These are phyloP conservation scores for Penicillium sumatraense DNA, from an alignment of 2,329 filamentous ascomycete species.

Conservation along the genomic window DNA sequence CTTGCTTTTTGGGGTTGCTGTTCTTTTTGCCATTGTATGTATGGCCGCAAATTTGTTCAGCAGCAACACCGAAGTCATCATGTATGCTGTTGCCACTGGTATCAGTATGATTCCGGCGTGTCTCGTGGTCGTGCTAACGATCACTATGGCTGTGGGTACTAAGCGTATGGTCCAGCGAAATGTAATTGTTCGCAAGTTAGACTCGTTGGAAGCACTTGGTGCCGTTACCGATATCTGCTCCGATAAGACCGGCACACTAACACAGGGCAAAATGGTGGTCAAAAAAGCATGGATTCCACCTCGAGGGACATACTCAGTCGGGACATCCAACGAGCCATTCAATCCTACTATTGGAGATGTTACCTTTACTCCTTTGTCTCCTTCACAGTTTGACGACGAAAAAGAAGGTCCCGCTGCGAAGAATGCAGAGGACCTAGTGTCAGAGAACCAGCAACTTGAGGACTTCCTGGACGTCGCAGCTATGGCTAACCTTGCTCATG, in stretches of 20 bases:
- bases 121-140: slow-evolving; percentile 68
- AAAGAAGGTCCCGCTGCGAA: slow-evolving; percentile 30
- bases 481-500: slow-evolving; percentile 67
- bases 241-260: slow-evolving; percentile 65
- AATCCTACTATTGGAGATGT: slow-evolving; percentile 60
- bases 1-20: slow-evolving; percentile 69
- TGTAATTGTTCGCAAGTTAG: slow-evolving; percentile 63
- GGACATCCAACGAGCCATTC: slow-evolving; percentile 60
- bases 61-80: slow-evolving; percentile 63
- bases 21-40: slow-evolving; percentile 71
- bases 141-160: slow-evolving; percentile 68
- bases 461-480: slow-evolving; percentile 67
- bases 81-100: slow-evolving; percentile 65
- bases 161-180: slow-evolving; percentile 61
- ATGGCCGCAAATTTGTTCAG: slow-evolving; percentile 66
- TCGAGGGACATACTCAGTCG: slow-evolving; percentile 62
- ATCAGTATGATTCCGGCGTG: slow-evolving; percentile 68
- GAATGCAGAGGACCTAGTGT: slow-evolving; percentile 39
- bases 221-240: slow-evolving; percentile 65
- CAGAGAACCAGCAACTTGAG: slow-evolving; percentile 54
- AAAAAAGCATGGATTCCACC: slow-evolving; percentile 64
- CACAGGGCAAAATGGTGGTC: slow-evolving; percentile 68
- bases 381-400: slow-evolving; percentile 35
- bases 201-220: slow-evolving; percentile 64
- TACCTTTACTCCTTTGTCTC: slow-evolving; percentile 42